Conservation (phyloP, 2,329 filamentous ascomycete genomes). For the Sarocladiaceae sp. region DNA sequence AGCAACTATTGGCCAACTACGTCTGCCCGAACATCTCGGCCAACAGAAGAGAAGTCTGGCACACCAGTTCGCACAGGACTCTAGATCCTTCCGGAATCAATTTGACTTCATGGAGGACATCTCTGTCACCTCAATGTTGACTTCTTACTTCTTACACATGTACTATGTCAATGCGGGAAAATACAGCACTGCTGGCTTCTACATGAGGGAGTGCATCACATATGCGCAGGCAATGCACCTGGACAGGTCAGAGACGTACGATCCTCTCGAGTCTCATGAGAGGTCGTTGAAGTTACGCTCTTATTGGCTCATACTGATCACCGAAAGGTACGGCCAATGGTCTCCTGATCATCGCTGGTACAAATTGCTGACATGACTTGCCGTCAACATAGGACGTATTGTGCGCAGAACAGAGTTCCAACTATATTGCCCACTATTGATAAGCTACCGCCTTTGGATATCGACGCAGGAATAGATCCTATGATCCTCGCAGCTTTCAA, state of each 20-base stretch:
- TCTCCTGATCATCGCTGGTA: not conserved
- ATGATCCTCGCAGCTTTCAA: conserved; percentile 16
- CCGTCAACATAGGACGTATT: conserved; percentile 11
- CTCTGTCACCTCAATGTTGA: conserved; percentile 16
- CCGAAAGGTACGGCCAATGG: conserved; percentile 12
- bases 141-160: conserved; percentile 21
- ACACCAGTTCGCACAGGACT: conserved; percentile 12
- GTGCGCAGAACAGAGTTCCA: conserved; percentile 18
- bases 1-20: conserved; percentile 20
- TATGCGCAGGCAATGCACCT: conserved; percentile 18
- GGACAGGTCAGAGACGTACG: conserved; percentile 16
- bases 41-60: conserved; percentile 9
- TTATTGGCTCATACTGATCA: conserved; percentile 21
- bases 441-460: conserved; percentile 16
- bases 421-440: conserved; percentile 18
- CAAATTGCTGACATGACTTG: not conserved
- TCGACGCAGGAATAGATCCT: conserved; percentile 10
- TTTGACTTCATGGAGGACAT: conserved; percentile 20
- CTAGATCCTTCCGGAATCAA: conserved; percentile 14
- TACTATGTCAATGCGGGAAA: conserved; percentile 23
- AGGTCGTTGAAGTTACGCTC: conserved; percentile 16
- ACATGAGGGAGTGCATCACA: conserved; percentile 18
- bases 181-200: conserved; percentile 18
- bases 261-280: conserved; percentile 12
- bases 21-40: conserved; percentile 17